phyloP scores from a whole-genome alignment of 208 protist species.

The Wallacemonas collosoma region DNA sequence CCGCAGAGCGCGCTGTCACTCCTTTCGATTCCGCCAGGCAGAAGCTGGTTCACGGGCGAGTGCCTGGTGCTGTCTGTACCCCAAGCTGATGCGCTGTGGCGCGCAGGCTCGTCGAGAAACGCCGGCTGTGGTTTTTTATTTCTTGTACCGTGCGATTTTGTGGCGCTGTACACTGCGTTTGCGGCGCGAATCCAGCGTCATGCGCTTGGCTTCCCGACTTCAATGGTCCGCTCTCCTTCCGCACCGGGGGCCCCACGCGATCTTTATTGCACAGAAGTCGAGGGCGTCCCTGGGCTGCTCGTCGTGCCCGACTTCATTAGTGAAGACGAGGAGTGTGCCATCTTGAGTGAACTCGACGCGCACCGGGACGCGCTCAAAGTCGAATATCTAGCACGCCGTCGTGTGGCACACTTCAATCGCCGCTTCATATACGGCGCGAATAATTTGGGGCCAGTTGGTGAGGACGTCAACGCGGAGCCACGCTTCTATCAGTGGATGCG shows the following conservation, averaged over 20 bases:
- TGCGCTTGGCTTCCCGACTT: neutral
- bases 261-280: conserved; percentile 19
- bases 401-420: conserved; percentile 80
- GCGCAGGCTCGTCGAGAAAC: conserved; percentile 26
- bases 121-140: conserved; percentile 32
- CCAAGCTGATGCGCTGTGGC: conserved; percentile 23
- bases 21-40: neutral
- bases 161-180: conserved; percentile 8
- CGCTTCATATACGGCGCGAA: conserved; percentile 80
- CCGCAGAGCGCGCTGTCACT: neutral
- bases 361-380: conserved; percentile 27
- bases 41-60: conserved; percentile 9
- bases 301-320: conserved; percentile 64
- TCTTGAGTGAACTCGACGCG: conserved; percentile 42
- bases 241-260: neutral
- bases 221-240: neutral
- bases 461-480: conserved; percentile 53
- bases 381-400: conserved; percentile 63
- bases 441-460: conserved; percentile 43
- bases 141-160: conserved; percentile 28
- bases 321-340: conserved; percentile 49
- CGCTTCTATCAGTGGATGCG: conserved; percentile 74
- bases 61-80: conserved; percentile 26
- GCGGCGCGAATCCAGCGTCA: conserved; percentile 27
- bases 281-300: conserved; percentile 55